A percentile compares a stretch with the other conserved stretches of the same genome.
Conservation (phyloP, 352 stramenopile species). For the Globisporangium yorkense region DNA sequence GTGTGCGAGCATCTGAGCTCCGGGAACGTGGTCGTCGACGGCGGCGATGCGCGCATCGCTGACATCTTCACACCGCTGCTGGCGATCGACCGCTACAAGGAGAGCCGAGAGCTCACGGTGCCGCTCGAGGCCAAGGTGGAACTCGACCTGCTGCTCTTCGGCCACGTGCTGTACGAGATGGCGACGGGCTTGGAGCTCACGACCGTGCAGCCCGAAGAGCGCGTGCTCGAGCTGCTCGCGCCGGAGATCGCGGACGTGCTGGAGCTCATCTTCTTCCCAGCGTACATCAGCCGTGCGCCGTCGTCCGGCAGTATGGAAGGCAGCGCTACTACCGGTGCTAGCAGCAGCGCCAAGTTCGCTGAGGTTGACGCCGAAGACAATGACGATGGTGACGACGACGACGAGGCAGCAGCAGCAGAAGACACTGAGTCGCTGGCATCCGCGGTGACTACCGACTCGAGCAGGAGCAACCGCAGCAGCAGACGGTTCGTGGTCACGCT, state of each 20-base stretch:
- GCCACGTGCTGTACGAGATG: constrained; percentile 76
- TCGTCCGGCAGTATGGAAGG: background rate
- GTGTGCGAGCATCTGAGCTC: constrained; percentile 64
- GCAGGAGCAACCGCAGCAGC: constrained; percentile 16
- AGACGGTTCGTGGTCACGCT: constrained; percentile 31
- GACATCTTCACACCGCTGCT: constrained; percentile 66
- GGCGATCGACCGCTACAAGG: constrained; percentile 46
- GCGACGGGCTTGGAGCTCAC: constrained; percentile 54
- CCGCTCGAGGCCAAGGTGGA: constrained; percentile 57
- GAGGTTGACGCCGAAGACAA: background rate
- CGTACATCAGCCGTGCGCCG: constrained; percentile 1
- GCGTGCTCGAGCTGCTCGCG: constrained; percentile 41
- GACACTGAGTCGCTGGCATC: constrained; percentile 4
- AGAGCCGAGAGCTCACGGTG: constrained; percentile 51
- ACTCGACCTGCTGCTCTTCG: constrained; percentile 65
- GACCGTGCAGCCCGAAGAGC: constrained; percentile 31
- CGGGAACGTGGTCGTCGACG: constrained; percentile 61
- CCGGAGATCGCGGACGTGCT: constrained; percentile 58
- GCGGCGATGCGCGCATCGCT: constrained; percentile 42
- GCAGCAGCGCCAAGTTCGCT: background rate
- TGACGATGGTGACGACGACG: background rate
- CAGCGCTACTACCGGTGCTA: background rate
- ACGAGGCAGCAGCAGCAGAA: background rate
- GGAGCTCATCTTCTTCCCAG: constrained; percentile 43
- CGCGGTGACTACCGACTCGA: background rate